A percentile compares a stretch with the other conserved stretches of the same genome.
Evolutionary conservation across 371 early-diverging fungal genomes (phyloP).

Genomic region (Amoeboaphelidium protococcarum): DNA sequence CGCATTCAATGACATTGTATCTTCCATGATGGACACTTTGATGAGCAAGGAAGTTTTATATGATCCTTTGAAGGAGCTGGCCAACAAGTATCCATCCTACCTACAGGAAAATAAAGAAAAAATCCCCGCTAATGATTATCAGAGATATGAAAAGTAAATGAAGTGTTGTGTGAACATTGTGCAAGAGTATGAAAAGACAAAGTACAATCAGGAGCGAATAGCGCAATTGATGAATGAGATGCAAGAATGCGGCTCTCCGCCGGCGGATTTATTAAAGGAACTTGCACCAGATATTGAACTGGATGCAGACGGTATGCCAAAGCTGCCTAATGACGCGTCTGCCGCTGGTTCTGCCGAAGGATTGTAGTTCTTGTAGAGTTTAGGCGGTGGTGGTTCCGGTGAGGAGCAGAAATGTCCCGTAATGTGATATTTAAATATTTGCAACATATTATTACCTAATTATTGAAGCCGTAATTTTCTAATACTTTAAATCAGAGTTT

Average conservation of each 20-base stretch:
- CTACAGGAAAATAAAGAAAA: neutral
- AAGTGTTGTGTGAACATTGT: neutral
- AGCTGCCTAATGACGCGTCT: slow-evolving; percentile 22
- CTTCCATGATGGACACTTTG: slow-evolving; percentile 62
- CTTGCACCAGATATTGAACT: slow-evolving; percentile 66
- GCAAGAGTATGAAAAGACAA: neutral
- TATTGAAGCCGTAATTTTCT: no score
- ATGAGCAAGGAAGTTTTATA: slow-evolving; percentile 72
- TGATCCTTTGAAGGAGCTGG: slow-evolving; percentile 74
- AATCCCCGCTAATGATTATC: neutral
- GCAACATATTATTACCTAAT: no score
- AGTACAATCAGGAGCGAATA: no score
- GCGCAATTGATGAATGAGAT: slow-evolving; percentile 26
- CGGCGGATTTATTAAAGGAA: slow-evolving; percentile 53
- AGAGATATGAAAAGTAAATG: neutral
- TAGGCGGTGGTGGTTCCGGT: no score
- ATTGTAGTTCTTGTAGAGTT: no score
- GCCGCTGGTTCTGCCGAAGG: slow-evolving; percentile 4
- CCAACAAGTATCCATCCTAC: slow-evolving; percentile 13
- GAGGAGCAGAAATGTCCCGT: no score
- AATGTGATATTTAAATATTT: no score
- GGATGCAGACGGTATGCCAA: slow-evolving; percentile 39
- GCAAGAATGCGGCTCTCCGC: slow-evolving; percentile 85
- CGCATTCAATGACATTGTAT: slow-evolving; percentile 58
- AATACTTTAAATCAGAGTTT: no score